phyloP scores from a whole-genome alignment of 1,284 basidiomycete genomes.

The Neolentinus lepideus region DNA sequence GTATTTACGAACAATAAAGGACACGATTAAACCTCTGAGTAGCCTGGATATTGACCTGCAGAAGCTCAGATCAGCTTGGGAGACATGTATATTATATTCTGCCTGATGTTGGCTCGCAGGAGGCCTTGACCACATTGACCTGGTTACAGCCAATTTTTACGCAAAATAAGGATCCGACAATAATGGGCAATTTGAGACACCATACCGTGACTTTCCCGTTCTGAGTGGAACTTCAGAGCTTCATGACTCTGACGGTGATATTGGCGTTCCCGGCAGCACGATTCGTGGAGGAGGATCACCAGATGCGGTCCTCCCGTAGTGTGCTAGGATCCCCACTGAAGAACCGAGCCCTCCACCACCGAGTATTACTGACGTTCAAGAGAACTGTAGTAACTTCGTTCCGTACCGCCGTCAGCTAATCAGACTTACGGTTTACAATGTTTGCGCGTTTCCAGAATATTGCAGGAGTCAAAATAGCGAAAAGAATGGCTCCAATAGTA shows the following conservation, averaged over 20 bases:
- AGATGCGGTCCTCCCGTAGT: not conserved
- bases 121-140: too few species aligned
- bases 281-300: conserved; percentile 1
- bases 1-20: too few species aligned
- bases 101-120: too few species aligned
- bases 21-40: too few species aligned
- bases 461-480: conserved; percentile 55
- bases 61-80: too few species aligned
- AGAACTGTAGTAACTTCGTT: not conserved
- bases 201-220: not conserved
- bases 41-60: too few species aligned
- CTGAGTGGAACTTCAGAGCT: not conserved
- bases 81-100: too few species aligned
- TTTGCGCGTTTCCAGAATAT: conserved; percentile 61
- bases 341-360: conserved; percentile 46
- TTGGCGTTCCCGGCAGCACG: not conserved
- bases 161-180: not conserved
- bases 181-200: not conserved
- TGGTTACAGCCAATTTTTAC: too few species aligned
- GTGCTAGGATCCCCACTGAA: not conserved
- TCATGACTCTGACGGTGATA: not conserved
- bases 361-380: conserved; percentile 41
- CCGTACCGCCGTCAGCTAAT: not conserved
- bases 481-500: conserved; percentile 58
- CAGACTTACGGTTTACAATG: conserved; percentile 42